These are phyloP conservation scores for Septoria linicola DNA, from an alignment of 2,329 filamentous ascomycete genomes.

Conservation along the genomic window DNA sequence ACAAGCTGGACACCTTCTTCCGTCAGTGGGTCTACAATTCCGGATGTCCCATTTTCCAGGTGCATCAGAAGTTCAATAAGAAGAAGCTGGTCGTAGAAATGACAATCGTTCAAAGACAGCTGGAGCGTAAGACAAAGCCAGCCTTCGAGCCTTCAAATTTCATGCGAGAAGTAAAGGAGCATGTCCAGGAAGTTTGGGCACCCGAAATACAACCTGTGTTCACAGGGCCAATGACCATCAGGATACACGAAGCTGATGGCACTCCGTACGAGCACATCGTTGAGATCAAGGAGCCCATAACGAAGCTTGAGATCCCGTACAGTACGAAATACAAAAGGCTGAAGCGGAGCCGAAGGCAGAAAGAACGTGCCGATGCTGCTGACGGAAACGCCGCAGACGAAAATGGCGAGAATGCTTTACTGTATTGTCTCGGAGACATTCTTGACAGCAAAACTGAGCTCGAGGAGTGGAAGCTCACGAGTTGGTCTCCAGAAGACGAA, in stretches of 20 bases:
- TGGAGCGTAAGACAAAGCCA: slow-evolving; percentile 55
- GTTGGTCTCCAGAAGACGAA: slow-evolving; percentile 89
- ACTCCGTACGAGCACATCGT: slow-evolving; percentile 98
- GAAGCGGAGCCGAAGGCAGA: slow-evolving; percentile 80
- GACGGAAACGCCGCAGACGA: slow-evolving; percentile 59
- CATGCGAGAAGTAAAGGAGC: slow-evolving; percentile 79
- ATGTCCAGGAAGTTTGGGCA: slow-evolving; percentile 66
- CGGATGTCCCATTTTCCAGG: slow-evolving; percentile 83
- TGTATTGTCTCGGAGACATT: slow-evolving; percentile 91
- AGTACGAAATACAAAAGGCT: slow-evolving; percentile 99
- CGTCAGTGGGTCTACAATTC: slow-evolving; percentile 87
- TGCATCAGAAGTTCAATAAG: slow-evolving; percentile 92
- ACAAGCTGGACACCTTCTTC: slow-evolving; percentile 86
- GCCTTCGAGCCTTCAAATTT: slow-evolving; percentile 72
- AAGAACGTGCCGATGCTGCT: slow-evolving; percentile 66
- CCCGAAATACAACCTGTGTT: slow-evolving; percentile 66
- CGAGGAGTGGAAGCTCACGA: slow-evolving; percentile 76
- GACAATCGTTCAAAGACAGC: slow-evolving; percentile 75
- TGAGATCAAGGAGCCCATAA: slow-evolving; percentile 83
- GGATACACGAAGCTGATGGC: slow-evolving; percentile 96
- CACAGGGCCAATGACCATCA: slow-evolving; percentile 93
- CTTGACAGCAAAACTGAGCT: slow-evolving; percentile 80
- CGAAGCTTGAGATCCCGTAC: slow-evolving; percentile 92
- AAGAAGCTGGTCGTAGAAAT: slow-evolving; percentile 95
- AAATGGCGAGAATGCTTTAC: slow-evolving; percentile 69